Base-by-base conservation (phyloP, 805 yeast genomes). In the Zygosaccharomyces gambellarensis region DNA sequence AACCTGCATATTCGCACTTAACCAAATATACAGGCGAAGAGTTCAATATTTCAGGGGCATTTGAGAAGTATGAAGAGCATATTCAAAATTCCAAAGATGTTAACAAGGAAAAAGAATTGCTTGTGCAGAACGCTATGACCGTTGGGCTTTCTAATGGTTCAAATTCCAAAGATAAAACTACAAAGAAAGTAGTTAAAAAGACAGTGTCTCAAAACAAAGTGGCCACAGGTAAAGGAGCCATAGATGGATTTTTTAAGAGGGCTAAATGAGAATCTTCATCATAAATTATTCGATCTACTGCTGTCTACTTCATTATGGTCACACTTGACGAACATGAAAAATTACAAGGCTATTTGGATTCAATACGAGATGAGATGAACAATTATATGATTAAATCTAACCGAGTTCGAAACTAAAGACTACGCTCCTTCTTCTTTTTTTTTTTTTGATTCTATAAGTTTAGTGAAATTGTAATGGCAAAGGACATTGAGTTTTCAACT, bases 161-260 rank as follows among this genome's bases (percentile, higher is more conserved):
- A 46, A n/a, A 54, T 30, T 34, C 56, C 39, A 50, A 47, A 27
- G 21, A 36, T 25, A 46, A 43, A 39, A 36, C 53, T 38, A 50
- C 53, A 34, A 62, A 63, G 31, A 57, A 67, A 39, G 46, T 65
- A 25, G 47, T 52, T 39, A 55, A 64, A 46, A 62, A 67, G 14
- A 48, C 62, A 8, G 50, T 60, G 3, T 56, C 57, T 0, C 67
- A 59, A 40, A 74, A 69, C 58, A 68, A 64, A 41, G 80, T 80
- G 2, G 79, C 79, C 1, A 71, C 72, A 1, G 84, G 84, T 1
- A 78, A 71, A 56, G 90, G 94, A 1, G 87, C 89, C 1, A 68
- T 85, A 25, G 92, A 85, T 60, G 77, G 79, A 46, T 83, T 85
- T 55, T 85, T 83, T 64, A 79, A 75, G 55, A 77, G 30, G 9